phyloP scores from a whole-genome alignment of 257 asterid species.

The Solanum microdontum region DNA sequence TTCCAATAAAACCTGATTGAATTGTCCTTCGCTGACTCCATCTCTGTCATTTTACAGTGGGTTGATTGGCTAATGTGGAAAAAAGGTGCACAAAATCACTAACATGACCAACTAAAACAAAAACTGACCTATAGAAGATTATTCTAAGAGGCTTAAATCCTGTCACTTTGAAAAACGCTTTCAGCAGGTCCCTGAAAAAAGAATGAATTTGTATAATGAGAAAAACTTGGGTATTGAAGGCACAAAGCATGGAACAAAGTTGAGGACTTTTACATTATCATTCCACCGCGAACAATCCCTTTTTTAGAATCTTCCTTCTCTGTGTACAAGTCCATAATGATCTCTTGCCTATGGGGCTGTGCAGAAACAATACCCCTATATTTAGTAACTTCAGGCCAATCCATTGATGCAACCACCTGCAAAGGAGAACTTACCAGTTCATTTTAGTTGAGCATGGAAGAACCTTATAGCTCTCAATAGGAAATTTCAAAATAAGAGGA shows the following conservation, averaged over 20 bases:
- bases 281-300: slow-evolving; percentile 44
- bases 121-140: slow-evolving; percentile 57
- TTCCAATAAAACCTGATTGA: slow-evolving; percentile 52
- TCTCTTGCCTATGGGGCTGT: slow-evolving; percentile 56
- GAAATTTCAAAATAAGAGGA: not conserved
- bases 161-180: slow-evolving; percentile 29
- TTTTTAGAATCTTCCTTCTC: slow-evolving; percentile 14
- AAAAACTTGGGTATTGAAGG: not conserved
- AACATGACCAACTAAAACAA: not conserved
- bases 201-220: not conserved
- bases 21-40: slow-evolving; percentile 89
- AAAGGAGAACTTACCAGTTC: not conserved
- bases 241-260: not conserved
- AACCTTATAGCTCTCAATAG: not conserved
- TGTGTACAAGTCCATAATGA: slow-evolving; percentile 50
- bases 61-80: not conserved
- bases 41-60: slow-evolving; percentile 35
- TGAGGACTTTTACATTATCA: slow-evolving; percentile 40
- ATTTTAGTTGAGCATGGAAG: not conserved
- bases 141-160: slow-evolving; percentile 42
- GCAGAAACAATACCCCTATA: slow-evolving; percentile 74
- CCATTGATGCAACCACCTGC: slow-evolving; percentile 93
- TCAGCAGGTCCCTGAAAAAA: slow-evolving; percentile 46
- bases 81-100: not conserved
- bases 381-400: slow-evolving; percentile 78